phyloP scores from a whole-genome alignment of 164 flowering plant species.

The Stephania yunnanensis region DNA sequence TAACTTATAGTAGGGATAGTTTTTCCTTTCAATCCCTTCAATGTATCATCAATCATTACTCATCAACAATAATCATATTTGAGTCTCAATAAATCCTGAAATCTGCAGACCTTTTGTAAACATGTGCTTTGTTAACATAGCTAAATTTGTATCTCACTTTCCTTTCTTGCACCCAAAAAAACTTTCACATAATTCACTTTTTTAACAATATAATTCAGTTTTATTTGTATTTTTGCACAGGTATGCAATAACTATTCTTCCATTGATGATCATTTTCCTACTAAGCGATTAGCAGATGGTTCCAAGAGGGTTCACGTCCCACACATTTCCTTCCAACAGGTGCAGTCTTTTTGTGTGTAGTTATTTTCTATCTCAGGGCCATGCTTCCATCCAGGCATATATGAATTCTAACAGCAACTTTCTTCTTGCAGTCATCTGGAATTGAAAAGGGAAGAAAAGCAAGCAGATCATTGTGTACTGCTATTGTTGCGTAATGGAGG shows the following conservation, averaged over 20 bases:
- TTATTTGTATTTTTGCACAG: conserved; percentile 26
- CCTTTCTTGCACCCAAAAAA: background rate
- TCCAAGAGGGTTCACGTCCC: conserved; percentile 81
- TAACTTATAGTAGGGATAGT: background rate
- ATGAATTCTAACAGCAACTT: background rate
- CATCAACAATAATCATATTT: background rate
- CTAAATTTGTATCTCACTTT: background rate
- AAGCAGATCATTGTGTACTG: background rate
- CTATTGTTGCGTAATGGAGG: background rate
- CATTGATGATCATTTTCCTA: conserved; percentile 33
- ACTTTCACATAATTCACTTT: background rate
- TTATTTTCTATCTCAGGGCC: background rate
- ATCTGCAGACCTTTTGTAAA: background rate
- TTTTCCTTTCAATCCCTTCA: background rate
- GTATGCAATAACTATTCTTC: conserved; percentile 28
- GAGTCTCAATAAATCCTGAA: background rate
- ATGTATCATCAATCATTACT: background rate
- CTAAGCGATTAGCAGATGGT: conserved; percentile 74
- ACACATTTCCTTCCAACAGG: conserved; percentile 42
- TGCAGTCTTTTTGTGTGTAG: conserved; percentile 5
- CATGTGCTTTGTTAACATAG: background rate
- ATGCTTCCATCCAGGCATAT: background rate
- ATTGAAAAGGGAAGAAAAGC: conserved; percentile 4
- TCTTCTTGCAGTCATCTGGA: conserved; percentile 4
- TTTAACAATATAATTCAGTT: background rate